These are phyloP conservation scores for Chenopodium berlandieri DNA, from an alignment of 148 eudicot species.

Conservation along the genomic window DNA sequence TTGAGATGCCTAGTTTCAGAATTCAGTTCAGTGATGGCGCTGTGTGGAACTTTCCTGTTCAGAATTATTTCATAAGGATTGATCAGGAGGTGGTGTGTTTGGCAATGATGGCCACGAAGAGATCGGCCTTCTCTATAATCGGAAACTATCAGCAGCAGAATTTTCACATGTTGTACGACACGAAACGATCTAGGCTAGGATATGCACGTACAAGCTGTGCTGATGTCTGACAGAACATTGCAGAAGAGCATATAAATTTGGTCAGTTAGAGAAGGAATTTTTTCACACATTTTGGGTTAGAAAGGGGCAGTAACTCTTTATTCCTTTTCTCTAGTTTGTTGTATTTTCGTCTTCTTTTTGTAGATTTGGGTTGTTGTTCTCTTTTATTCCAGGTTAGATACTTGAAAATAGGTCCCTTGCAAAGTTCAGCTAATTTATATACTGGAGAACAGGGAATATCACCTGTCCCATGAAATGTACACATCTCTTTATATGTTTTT, in stretches of 20 bases:
- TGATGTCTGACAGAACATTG: conserved; percentile 35
- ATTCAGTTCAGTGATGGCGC: conserved; percentile 77
- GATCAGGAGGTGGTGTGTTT: conserved; percentile 73
- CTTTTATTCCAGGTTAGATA: conserved; percentile 5
- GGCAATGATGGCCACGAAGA: conserved; percentile 67
- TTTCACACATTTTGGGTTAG: conserved; percentile 22
- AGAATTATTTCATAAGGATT: conserved; percentile 79
- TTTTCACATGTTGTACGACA: conserved; percentile 82
- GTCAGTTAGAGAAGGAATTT: neutral
- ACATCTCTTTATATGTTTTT: conserved; percentile 16
- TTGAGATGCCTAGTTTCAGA: conserved; percentile 63
- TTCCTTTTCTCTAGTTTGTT: neutral
- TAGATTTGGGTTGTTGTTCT: conserved; percentile 14
- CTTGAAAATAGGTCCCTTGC: conserved; percentile 17
- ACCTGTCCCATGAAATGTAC: conserved; percentile 28
- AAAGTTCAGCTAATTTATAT: conserved; percentile 20
- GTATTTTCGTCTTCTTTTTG: neutral
- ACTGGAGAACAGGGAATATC: conserved; percentile 18
- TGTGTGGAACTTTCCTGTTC: conserved; percentile 74
- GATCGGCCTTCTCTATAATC: conserved; percentile 65
- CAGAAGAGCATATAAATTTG: neutral
- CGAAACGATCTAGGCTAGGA: conserved; percentile 79
- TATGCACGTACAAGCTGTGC: conserved; percentile 82
- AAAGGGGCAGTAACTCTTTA: neutral
- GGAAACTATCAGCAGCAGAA: conserved; percentile 98